phyloP scores from a whole-genome alignment of 257 asterid species.

The Penstemon davidsonii region DNA sequence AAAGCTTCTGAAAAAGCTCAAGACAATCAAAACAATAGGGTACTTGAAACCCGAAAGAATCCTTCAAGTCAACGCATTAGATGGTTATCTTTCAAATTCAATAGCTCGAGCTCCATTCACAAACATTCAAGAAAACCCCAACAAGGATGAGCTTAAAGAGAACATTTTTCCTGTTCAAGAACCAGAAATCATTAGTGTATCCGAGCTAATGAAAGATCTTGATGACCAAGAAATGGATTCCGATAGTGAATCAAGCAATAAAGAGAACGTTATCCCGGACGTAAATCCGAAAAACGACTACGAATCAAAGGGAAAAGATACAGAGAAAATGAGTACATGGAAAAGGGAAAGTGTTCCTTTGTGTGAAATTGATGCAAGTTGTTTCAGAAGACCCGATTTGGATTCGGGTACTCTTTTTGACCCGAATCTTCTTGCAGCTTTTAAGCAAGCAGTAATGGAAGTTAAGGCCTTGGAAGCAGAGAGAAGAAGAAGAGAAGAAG shows the following conservation, averaged over 20 bases:
- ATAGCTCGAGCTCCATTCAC: constrained; percentile 36
- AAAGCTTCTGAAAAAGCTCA: constrained; percentile 70
- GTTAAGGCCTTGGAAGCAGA: constrained; percentile 61
- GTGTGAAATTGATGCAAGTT: constrained; percentile 39
- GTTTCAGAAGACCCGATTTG: constrained; percentile 63
- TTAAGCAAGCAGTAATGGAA: constrained; percentile 65
- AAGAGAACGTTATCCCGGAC: constrained; percentile 59
- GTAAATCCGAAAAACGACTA: neutral
- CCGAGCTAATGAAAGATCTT: constrained; percentile 76
- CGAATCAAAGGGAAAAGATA: constrained; percentile 16
- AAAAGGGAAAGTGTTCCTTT: constrained; percentile 33
- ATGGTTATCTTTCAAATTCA: constrained; percentile 42
- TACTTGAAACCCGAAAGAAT: constrained; percentile 68
- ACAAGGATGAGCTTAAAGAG: constrained; percentile 19
- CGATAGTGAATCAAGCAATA: constrained; percentile 40
- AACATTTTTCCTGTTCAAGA: constrained; percentile 34
- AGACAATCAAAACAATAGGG: constrained; percentile 74
- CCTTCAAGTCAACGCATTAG: constrained; percentile 59
- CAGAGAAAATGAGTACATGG: constrained; percentile 18
- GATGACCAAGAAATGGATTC: constrained; percentile 50
- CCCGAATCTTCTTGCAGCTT: constrained; percentile 67
- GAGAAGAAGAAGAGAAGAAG: constrained; percentile 39
- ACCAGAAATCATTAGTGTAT: constrained; percentile 60
- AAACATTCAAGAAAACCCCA: constrained; percentile 38
- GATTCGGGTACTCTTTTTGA: constrained; percentile 69